These are phyloP conservation scores for Pichia cabralensis DNA, from an alignment of 805 yeast species.

Conservation along the genomic window DNA sequence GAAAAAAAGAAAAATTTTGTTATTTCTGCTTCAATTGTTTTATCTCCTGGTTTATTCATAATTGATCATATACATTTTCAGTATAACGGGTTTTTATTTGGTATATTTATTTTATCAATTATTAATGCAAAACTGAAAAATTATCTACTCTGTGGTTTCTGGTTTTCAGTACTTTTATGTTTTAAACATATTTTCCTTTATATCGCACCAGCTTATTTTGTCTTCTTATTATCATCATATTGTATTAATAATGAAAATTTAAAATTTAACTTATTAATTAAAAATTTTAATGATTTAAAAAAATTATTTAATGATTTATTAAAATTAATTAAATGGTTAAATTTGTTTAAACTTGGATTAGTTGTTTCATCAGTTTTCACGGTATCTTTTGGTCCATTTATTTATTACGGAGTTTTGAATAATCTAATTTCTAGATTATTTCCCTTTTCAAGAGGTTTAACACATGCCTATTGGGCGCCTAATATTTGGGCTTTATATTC, in stretches of 20 bases:
- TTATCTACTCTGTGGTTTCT: slow-evolving; percentile 50
- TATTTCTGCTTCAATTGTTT: slow-evolving; percentile 67
- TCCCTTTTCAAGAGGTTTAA: slow-evolving; percentile 90
- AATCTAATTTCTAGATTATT: slow-evolving; percentile 63
- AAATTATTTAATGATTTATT: slow-evolving; percentile 13
- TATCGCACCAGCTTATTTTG: slow-evolving; percentile 89
- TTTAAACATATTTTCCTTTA: slow-evolving; percentile 92
- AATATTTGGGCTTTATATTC: slow-evolving; percentile 95
- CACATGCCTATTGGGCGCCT: slow-evolving; percentile 99
- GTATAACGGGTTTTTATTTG: slow-evolving; percentile 90
- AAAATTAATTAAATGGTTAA: slow-evolving; percentile 37
- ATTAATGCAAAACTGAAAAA: slow-evolving; percentile 54
- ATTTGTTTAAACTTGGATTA: slow-evolving; percentile 50
- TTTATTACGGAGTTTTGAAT: slow-evolving; percentile 48
- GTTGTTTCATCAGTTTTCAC: slow-evolving; percentile 53
- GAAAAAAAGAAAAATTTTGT: slow-evolving; percentile 50
- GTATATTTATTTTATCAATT: slow-evolving; percentile 64
- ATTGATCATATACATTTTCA: slow-evolving; percentile 97
- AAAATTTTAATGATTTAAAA: slow-evolving; percentile 16
- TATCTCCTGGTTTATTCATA: slow-evolving; percentile 84
- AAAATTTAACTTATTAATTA: slow-evolving; percentile 6
- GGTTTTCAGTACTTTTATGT: slow-evolving; percentile 72
- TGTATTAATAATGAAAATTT: too few species aligned
- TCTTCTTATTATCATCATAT: slow-evolving; percentile 64
- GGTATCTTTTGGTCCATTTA: slow-evolving; percentile 73